Percentiles rank a stretch among this genome's conserved stretches.
Evolutionary conservation across 345 rosid genomes (phyloP).

Genomic region (Dipteronia sinensis): DNA sequence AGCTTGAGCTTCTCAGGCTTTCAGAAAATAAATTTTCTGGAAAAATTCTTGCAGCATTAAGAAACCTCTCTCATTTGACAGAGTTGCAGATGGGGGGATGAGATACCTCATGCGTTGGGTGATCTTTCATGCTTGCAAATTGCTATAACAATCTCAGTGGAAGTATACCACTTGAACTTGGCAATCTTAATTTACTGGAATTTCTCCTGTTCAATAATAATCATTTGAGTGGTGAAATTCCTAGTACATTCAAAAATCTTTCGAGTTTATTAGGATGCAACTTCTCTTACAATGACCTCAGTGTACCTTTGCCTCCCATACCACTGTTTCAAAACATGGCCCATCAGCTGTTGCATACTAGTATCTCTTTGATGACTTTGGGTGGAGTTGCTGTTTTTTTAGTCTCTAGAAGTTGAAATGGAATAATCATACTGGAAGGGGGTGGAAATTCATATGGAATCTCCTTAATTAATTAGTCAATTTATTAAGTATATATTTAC

Average conservation of each 20-base stretch:
- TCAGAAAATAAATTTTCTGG: constrained; percentile 85
- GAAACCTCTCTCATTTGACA: constrained; percentile 68
- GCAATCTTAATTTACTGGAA: constrained; percentile 65
- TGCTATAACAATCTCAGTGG: constrained; percentile 74
- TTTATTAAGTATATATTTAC: too few species aligned
- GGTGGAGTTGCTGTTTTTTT: too few species aligned
- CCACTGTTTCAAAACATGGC: constrained; percentile 39
- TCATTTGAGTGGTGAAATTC: constrained; percentile 21
- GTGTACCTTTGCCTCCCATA: too few species aligned
- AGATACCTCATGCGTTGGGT: constrained; percentile 73
- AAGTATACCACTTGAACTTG: constrained; percentile 75
- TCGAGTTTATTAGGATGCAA: too few species aligned
- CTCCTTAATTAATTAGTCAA: too few species aligned
- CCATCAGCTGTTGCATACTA: constrained; percentile 38
- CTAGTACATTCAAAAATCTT: too few species aligned
- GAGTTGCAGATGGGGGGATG: constrained; percentile 76
- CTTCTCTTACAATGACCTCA: too few species aligned
- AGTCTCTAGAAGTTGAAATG: too few species aligned
- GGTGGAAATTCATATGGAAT: too few species aligned
- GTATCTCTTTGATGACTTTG: too few species aligned
- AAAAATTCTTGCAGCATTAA: constrained; percentile 62
- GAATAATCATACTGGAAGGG: too few species aligned
- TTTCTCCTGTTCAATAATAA: constrained; percentile 75
- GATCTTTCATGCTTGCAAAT: constrained; percentile 82
- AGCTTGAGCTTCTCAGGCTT: constrained; percentile 81